Percentiles rank a stretch among this genome's conserved stretches.
phyloP scores from a whole-genome alignment of 257 asterid genomes.

The Coffea canephora region DNA sequence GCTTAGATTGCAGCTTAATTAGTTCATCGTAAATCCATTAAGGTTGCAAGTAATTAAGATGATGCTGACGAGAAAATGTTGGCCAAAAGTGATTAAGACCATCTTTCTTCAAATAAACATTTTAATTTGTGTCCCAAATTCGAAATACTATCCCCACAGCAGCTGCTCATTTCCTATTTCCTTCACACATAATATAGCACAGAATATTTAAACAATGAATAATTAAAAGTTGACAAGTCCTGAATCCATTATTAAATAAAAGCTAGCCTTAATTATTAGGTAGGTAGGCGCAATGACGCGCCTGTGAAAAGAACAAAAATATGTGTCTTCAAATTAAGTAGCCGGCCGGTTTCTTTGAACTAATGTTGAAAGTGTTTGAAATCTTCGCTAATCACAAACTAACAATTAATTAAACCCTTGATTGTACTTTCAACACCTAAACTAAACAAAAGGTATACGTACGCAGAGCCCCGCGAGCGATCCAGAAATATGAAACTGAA shows the following conservation, averaged over 20 bases:
- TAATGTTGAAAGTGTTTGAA: conserved; percentile 9
- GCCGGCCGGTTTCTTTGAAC: not conserved
- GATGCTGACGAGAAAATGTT: too few relatives aligned
- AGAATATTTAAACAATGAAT: not conserved
- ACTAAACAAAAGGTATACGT: not conserved
- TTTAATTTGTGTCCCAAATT: too few relatives aligned
- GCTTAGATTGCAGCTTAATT: too few relatives aligned
- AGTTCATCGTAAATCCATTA: too few relatives aligned
- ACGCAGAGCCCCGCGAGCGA: not conserved
- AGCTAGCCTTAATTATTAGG: too few relatives aligned
- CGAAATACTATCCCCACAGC: not conserved
- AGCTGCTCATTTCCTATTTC: not conserved
- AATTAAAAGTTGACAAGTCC: not conserved
- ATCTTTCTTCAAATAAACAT: too few relatives aligned
- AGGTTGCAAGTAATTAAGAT: too few relatives aligned
- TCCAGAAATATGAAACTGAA: not conserved
- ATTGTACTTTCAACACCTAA: not conserved
- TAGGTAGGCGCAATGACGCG: not conserved
- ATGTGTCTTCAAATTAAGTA: not conserved
- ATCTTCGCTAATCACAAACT: conserved; percentile 1
- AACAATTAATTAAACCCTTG: not conserved
- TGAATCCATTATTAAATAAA: not conserved
- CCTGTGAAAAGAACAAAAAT: not conserved
- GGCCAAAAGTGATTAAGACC: not conserved
- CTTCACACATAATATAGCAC: not conserved